phyloP scores from a whole-genome alignment of 2,329 filamentous ascomycete species.

The Calonectria hongkongensis region DNA sequence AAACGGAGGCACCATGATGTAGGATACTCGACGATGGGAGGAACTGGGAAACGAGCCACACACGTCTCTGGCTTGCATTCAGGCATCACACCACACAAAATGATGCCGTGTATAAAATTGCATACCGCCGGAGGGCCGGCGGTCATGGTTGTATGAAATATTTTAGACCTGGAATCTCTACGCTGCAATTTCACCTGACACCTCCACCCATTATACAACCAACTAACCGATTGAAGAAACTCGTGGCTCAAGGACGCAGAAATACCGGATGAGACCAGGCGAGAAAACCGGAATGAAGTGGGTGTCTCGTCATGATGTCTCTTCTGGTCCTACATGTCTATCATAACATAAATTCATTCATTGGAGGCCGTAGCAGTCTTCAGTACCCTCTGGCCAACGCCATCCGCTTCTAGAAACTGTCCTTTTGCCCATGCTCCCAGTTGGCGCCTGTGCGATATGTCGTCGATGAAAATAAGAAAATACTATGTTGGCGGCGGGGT shows the following conservation, averaged over 20 bases:
- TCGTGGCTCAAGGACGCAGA: not conserved
- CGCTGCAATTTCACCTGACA: constrained; percentile 33
- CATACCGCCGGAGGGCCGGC: constrained; percentile 45
- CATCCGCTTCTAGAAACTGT: constrained; percentile 48
- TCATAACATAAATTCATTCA: constrained; percentile 52
- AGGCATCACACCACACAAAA: constrained; percentile 44
- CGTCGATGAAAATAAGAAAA: constrained; percentile 37
- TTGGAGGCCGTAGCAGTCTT: constrained; percentile 46
- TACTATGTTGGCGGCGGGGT: constrained; percentile 39
- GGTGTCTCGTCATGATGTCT: constrained; percentile 32
- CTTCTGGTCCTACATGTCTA: constrained; percentile 51
- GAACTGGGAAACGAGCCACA: constrained; percentile 30
- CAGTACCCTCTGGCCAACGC: constrained; percentile 49
- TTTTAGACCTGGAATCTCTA: constrained; percentile 49
- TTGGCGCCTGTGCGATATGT: constrained; percentile 47
- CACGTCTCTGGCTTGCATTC: constrained; percentile 33
- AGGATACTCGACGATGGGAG: constrained; percentile 45
- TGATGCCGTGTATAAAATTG: constrained; percentile 54
- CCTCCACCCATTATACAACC: not conserved
- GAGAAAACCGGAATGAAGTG: constrained; percentile 11
- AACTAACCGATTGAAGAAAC: not conserved
- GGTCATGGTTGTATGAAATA: constrained; percentile 53
- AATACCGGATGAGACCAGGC: not conserved
- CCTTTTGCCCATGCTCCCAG: constrained; percentile 45
- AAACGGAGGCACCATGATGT: constrained; percentile 40